These are phyloP conservation scores for Triticum dicoccoides DNA, from an alignment of 176 grass and related monocot species.

Conservation along the genomic window DNA sequence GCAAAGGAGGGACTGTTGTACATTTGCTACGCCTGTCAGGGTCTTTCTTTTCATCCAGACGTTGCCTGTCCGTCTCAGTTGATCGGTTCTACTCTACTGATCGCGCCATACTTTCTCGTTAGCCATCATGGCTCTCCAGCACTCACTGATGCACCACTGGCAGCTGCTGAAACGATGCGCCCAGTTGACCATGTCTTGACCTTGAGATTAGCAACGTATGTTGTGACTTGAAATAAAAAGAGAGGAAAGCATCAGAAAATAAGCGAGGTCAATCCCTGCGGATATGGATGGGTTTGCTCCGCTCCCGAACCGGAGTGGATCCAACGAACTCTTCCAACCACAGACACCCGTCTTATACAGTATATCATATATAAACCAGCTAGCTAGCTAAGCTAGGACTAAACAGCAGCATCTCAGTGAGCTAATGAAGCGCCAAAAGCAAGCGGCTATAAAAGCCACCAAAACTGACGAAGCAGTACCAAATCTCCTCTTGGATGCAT, in stretches of 20 bases:
- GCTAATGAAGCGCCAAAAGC: conserved; percentile 16
- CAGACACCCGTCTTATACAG: conserved; percentile 8
- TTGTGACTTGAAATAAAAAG: too few relatives aligned
- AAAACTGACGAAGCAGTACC: conserved; percentile 38
- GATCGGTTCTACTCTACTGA: background rate
- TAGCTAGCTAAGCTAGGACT: background rate
- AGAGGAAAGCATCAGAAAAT: background rate
- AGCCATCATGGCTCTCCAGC: background rate
- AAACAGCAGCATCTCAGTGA: conserved; percentile 21
- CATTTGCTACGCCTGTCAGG: background rate
- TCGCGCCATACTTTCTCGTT: background rate
- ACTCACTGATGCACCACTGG: background rate
- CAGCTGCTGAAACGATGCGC: background rate
- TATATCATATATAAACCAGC: background rate
- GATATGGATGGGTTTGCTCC: background rate
- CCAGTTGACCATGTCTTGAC: conserved; percentile 24
- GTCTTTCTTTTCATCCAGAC: background rate
- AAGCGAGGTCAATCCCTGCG: background rate
- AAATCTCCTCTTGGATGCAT: conserved; percentile 18
- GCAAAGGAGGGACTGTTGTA: background rate
- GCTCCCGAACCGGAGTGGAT: conserved; percentile 35
- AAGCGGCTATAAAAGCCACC: background rate
- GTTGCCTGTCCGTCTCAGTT: background rate
- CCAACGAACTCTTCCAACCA: conserved; percentile 41
- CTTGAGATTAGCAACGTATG: background rate